These are phyloP conservation scores for Trypanosoma brucei DNA, from an alignment of 208 protist genomes.

Conservation along the genomic window DNA sequence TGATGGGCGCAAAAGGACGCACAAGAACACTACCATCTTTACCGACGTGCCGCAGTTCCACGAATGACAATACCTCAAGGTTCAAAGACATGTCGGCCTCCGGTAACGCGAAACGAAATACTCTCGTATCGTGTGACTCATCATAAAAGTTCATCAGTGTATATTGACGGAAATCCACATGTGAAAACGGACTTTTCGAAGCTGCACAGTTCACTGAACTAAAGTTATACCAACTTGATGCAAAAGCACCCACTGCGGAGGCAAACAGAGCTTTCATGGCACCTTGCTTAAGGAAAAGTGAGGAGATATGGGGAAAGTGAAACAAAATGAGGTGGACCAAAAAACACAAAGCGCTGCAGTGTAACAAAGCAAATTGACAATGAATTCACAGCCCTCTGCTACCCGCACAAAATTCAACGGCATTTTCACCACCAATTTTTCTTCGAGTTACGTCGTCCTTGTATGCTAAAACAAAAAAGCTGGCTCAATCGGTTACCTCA, in stretches of 20 bases:
- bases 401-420: no score
- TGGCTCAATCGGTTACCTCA: not conserved
- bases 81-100: conserved; percentile 79
- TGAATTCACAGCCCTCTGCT: not conserved
- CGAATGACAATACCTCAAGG: conserved; percentile 71
- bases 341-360: conserved; percentile 5
- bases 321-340: conserved; percentile 5
- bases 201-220: conserved; percentile 33
- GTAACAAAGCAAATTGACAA: conserved; percentile 3
- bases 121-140: conserved; percentile 84
- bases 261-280: conserved; percentile 69
- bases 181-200: conserved; percentile 61
- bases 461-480: not conserved
- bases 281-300: not conserved
- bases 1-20: conserved; percentile 87
- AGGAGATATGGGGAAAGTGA: not conserved
- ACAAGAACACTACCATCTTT: conserved; percentile 78
- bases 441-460: no score
- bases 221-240: conserved; percentile 56
- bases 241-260: conserved; percentile 35
- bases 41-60: conserved; percentile 65
- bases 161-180: conserved; percentile 73
- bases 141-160: conserved; percentile 76
- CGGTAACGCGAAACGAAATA: conserved; percentile 84
- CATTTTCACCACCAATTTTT: no score